Conservation (phyloP, 441 rosid genomes). For the Melastoma candidum region DNA sequence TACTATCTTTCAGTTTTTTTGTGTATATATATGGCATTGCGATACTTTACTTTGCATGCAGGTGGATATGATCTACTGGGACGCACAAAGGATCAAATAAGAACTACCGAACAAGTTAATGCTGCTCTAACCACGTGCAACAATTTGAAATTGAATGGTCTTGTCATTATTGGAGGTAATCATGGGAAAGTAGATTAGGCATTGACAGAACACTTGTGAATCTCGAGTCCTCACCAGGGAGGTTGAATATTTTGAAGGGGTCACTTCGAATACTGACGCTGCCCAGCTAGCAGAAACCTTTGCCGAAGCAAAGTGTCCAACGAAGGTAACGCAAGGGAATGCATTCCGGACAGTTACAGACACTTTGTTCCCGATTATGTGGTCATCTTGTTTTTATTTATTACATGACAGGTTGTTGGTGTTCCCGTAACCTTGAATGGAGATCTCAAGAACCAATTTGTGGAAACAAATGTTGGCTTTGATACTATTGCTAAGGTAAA, state of each 20-base stretch:
- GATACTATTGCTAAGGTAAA: slow-evolving; percentile 8
- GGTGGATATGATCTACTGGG: slow-evolving; percentile 99
- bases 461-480: slow-evolving; percentile 9
- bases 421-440: slow-evolving; percentile 10
- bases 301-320: slow-evolving; percentile 76
- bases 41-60: slow-evolving; percentile 10
- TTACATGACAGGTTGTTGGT: slow-evolving; percentile 6
- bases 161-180: slow-evolving; percentile 94
- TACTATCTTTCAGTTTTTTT: too few relatives aligned
- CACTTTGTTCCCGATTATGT: too few relatives aligned
- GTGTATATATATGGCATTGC: slow-evolving; percentile 2
- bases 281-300: slow-evolving; percentile 99
- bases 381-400: not conserved
- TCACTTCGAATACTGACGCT: slow-evolving; percentile 96
- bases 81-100: slow-evolving; percentile 94
- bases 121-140: slow-evolving; percentile 82
- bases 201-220: not conserved
- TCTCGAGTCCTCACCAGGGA: not conserved
- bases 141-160: slow-evolving; percentile 85
- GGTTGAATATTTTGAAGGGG: slow-evolving; percentile 42
- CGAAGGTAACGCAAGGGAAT: slow-evolving; percentile 44
- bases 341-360: not conserved
- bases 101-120: slow-evolving; percentile 90
- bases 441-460: slow-evolving; percentile 10
- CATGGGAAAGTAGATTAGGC: not conserved